These are phyloP conservation scores for Galerina marginata DNA, from an alignment of 768 basidiomycete species.

Conservation along the genomic window DNA sequence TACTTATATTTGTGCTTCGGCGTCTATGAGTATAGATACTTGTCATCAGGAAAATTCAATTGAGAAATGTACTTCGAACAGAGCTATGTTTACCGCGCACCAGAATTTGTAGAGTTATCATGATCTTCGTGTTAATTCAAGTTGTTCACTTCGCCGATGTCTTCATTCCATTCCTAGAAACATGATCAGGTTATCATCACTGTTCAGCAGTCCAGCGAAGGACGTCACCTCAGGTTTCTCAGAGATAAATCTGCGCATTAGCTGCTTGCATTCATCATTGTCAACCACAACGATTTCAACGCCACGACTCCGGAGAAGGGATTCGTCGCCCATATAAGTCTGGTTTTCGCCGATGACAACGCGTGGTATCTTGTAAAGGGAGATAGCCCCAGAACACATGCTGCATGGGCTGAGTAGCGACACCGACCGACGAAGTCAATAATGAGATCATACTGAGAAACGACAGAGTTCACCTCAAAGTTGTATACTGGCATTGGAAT, in stretches of 20 bases:
- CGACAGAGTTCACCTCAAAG: slow-evolving; percentile 32
- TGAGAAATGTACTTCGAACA: too few species aligned
- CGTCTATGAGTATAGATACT: too few species aligned
- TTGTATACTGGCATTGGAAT: slow-evolving; percentile 37
- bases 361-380: slow-evolving; percentile 68
- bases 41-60: too few species aligned
- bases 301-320: slow-evolving; percentile 53
- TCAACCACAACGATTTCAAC: slow-evolving; percentile 59
- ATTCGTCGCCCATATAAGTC: slow-evolving; percentile 60
- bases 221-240: slow-evolving; percentile 55
- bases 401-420: slow-evolving; percentile 53
- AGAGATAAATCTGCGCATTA: slow-evolving; percentile 63
- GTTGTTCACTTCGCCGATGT: slow-evolving; percentile 53
- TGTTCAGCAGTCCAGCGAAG: neutral
- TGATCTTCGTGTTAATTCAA: neutral
- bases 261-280: slow-evolving; percentile 52
- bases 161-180: slow-evolving; percentile 59
- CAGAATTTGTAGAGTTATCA: too few species aligned
- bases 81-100: too few species aligned
- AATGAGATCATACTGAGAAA: neutral
- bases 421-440: neutral
- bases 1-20: too few species aligned
- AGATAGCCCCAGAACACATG: slow-evolving; percentile 69
- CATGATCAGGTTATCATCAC: neutral
- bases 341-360: slow-evolving; percentile 70